Base-by-base conservation (phyloP, 129 eudicot species). In the Calendula officinalis region DNA sequence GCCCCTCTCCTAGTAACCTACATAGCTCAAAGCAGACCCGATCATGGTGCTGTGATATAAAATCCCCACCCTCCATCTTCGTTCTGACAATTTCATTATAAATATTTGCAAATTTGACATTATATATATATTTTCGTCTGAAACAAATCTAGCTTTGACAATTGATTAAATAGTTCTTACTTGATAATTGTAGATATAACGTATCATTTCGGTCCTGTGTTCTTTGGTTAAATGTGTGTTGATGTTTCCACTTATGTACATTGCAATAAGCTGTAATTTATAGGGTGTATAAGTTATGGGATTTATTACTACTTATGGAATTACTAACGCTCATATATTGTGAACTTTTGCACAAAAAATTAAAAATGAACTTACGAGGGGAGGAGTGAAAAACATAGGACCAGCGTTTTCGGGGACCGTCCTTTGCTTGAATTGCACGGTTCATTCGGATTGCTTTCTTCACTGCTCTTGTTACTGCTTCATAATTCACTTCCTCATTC, bases 1-100 rank as follows among this genome's bases (percentile, higher is more conserved):
- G 69, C 6, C 83, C 83, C 50, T 72, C 82, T 27, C 89, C 89
- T 4, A 80, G 67, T 22, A 83, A 10, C 5, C 89, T 70, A 80
- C 72, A 38, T 83, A 83, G 71, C 62, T 79, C 5, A 80, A 74
- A 3, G 76, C 89, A 4, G 85, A 76, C 1, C 89, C 89, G 9
- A 83, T 71, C 89, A 83, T 83, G 5, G 89, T 83, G 62, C 85
- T 83, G 4, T 70, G 8, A 83, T 76, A 46, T 83, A 74, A 43
- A 83, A 83, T 51, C 89, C 89, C 85, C 85, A 83, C 47, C 89
- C 90, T 0, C 90, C 90, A 77, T 84, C 90, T 30, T 84, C 76
- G 17, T 84, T 84, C 86, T 54, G 15, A 15, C 32, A 52, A 45
- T 2, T 45, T 45, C 16, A 45, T 45, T 44, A 11, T 14, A 10